Evolutionary conservation across 2,329 filamentous ascomycete genomes (phyloP), one percentile per base, ranked within the genome.

Genomic region (Zalaria sp.): DNA sequence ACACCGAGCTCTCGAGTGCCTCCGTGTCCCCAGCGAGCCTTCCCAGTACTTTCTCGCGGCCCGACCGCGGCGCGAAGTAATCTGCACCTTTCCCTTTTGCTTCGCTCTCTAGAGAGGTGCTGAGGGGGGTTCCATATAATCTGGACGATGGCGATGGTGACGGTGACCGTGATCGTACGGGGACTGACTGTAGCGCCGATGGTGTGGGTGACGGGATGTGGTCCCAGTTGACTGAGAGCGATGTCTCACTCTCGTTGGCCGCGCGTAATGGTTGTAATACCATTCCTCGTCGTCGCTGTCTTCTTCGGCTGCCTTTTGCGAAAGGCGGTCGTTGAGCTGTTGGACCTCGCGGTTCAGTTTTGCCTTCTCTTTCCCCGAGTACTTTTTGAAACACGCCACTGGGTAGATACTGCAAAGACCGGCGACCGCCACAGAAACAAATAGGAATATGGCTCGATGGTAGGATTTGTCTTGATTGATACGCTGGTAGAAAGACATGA

Each of bases 341-440:
- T 49, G 46, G 25, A 51, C 46, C 27, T 50, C 47, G 31, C 40
- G 34, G 35, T 50, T 51, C 38, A 50, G 27, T 40, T 55, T 55
- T 9, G 44, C 41, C 38, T 48, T 52, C 46, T 56, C 51, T 38
- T 56, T 57, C 46, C 46, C 48, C 47, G 54, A 57, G 54, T 54
- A 54, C 40, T 54, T 54, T 50, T 58, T 53, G 53, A 59, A 60
- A 43, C 57, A 59, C 41, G 50, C 51, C 37, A 56, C 35, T 9
- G 57, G 57, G 42, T 57, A 56, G 36, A 57, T 37, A 46, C 56
- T 59, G 54, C 58, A 61, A 49, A 56, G 37, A 47, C 51, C 55
- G 25, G 57, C 57, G 26, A 53, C 44, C n/a, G 44, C 47, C 3
- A 59, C 38, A 3, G 55, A 49, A 10, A 49, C 51, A 28, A 47